Evolutionary conservation across 495 filamentous ascomycete genomes (phyloP).

Genomic region (Neurospora tetraspora): DNA sequence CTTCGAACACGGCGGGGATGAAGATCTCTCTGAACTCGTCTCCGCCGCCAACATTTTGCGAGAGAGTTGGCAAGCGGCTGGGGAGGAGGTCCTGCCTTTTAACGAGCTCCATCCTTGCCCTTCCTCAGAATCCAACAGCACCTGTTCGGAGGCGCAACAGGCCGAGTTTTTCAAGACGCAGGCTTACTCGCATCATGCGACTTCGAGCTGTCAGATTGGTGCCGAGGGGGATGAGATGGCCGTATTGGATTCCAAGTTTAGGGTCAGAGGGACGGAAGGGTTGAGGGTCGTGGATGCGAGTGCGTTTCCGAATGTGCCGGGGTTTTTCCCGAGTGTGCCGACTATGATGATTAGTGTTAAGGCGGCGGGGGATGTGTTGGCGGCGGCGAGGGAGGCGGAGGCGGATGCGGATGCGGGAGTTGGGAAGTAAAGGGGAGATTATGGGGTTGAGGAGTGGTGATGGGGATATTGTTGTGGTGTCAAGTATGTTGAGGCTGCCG

Average conservation of each 20-base stretch:
- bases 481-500: background rate
- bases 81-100: conserved; percentile 26
- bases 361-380: conserved; percentile 50
- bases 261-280: conserved; percentile 37
- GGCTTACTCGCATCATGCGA: conserved; percentile 43
- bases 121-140: no score
- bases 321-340: conserved; percentile 49
- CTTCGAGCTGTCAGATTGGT: conserved; percentile 39
- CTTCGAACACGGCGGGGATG: conserved; percentile 32
- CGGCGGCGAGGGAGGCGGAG: conserved; percentile 31
- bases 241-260: conserved; percentile 42
- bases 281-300: conserved; percentile 48
- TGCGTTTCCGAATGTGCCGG: conserved; percentile 42
- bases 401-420: background rate
- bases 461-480: background rate
- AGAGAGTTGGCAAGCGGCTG: conserved; percentile 25
- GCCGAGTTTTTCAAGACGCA: conserved; percentile 36
- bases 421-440: background rate
- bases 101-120: conserved; percentile 34
- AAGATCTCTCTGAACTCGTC: conserved; percentile 39
- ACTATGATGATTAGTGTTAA: conserved; percentile 57
- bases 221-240: conserved; percentile 37
- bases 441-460: background rate
- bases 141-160: conserved; percentile 29
- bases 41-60: conserved; percentile 42